A percentile compares a stretch with the other conserved stretches of the same genome.
Conservation (phyloP, 352 stramenopile genomes). For the Phytophthora foliorum region DNA sequence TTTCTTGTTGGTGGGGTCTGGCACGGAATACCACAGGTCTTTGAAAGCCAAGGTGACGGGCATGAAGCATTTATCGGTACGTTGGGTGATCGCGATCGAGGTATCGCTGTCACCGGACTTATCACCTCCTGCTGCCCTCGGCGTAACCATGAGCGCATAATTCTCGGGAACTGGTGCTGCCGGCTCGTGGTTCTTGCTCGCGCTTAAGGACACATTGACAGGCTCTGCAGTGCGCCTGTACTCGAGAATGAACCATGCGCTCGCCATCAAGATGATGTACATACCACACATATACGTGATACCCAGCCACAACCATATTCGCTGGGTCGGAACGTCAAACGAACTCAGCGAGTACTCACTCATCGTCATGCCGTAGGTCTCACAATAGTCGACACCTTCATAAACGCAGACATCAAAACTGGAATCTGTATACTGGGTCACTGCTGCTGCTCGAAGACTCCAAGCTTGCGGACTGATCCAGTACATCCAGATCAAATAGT, state of each 20-base stretch:
- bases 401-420: slow-evolving; percentile 35
- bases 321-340: slow-evolving; percentile 31
- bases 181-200: not conserved
- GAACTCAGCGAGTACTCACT: slow-evolving; percentile 38
- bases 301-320: slow-evolving; percentile 33
- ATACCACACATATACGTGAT: slow-evolving; percentile 37
- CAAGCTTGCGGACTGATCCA: slow-evolving; percentile 57
- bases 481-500: slow-evolving; percentile 54
- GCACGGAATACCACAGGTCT: slow-evolving; percentile 50
- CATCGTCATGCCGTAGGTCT: slow-evolving; percentile 33
- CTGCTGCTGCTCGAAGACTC: slow-evolving; percentile 34
- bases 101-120: not conserved
- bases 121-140: not conserved
- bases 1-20: slow-evolving; percentile 27
- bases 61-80: slow-evolving; percentile 48
- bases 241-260: slow-evolving; percentile 42
- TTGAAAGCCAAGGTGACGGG: slow-evolving; percentile 49
- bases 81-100: slow-evolving; percentile 44
- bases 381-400: slow-evolving; percentile 42
- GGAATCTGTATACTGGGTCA: slow-evolving; percentile 42
- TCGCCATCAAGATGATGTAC: slow-evolving; percentile 44
- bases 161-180: not conserved
- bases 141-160: slow-evolving; percentile 14
- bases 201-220: slow-evolving; percentile 9
- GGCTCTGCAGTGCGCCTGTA: slow-evolving; percentile 31